Percentiles rank a stretch among this genome's conserved stretches.
Conservation (phyloP, 768 basidiomycete species). For the Sporobolomyces phaffii region DNA sequence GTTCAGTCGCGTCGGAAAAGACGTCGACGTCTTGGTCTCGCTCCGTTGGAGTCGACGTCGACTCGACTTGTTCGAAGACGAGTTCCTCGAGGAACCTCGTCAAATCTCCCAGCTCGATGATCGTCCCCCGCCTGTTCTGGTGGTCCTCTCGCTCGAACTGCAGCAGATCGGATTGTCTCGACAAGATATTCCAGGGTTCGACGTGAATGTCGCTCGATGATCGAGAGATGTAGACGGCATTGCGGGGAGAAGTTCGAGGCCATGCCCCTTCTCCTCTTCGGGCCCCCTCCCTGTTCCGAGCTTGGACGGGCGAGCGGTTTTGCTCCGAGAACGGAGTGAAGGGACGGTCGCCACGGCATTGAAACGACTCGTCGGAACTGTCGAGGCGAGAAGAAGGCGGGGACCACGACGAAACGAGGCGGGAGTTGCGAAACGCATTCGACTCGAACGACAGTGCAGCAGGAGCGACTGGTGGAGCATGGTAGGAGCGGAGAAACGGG, state of each 20-base stretch:
- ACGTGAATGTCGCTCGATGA: too few relatives aligned
- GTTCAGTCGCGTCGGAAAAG: not conserved
- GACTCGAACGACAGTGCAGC: too few relatives aligned
- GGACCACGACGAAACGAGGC: not conserved
- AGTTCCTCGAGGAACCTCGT: constrained; percentile 8
- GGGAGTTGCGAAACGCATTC: too few relatives aligned
- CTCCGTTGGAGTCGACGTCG: too few relatives aligned
- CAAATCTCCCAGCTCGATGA: not conserved
- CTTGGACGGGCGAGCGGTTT: not conserved
- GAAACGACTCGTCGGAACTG: constrained; percentile 9
- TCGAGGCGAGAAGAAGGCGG: not conserved
- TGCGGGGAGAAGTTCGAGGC: not conserved
- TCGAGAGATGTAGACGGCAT: not conserved
- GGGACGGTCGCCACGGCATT: not conserved
- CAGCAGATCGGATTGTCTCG: too few relatives aligned
- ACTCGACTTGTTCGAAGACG: not conserved
- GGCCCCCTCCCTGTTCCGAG: too few relatives aligned
- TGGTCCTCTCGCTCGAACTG: not conserved
- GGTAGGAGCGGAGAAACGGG: not conserved
- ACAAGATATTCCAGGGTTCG: too few relatives aligned
- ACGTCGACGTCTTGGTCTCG: not conserved
- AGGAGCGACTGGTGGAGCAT: not conserved
- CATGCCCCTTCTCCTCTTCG: too few relatives aligned
- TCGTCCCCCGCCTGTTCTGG: not conserved
- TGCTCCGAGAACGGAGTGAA: not conserved